Evolutionary conservation across 2,329 filamentous ascomycete species (phyloP).

Genomic region (Alternaria sp.): DNA sequence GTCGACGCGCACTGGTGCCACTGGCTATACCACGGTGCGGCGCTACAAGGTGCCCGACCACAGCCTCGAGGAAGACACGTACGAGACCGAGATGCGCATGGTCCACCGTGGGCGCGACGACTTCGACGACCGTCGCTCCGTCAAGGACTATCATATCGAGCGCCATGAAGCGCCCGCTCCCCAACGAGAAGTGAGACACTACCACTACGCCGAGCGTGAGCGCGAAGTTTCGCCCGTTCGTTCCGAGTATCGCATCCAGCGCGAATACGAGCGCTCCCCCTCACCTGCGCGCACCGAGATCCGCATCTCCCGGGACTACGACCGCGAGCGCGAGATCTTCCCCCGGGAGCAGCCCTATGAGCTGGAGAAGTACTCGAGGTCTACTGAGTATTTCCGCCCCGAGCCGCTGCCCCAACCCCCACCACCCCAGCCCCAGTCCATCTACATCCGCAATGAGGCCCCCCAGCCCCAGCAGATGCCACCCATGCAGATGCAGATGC

Average conservation of each 20-base stretch:
- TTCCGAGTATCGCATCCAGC: conserved; percentile 60
- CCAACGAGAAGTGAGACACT: conserved; percentile 45
- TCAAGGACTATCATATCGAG: conserved; percentile 50
- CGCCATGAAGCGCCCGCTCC: conserved; percentile 35
- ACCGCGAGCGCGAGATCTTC: conserved; percentile 39
- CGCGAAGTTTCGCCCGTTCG: conserved; percentile 49
- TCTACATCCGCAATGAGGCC: conserved; percentile 59
- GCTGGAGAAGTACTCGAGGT: conserved; percentile 59
- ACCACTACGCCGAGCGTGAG: conserved; percentile 46
- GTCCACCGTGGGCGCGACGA: conserved; percentile 49
- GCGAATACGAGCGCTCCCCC: conserved; percentile 54
- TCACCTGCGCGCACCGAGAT: conserved; percentile 52
- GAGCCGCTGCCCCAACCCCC: conserved; percentile 40
- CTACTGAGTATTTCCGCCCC: conserved; percentile 59
- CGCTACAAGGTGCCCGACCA: conserved; percentile 63
- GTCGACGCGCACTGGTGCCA: conserved; percentile 40
- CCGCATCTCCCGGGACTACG: conserved; percentile 40
- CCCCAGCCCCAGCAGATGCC: conserved; percentile 47
- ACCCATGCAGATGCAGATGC: conserved; percentile 45
- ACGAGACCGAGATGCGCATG: conserved; percentile 58
- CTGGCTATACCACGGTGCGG: conserved; percentile 62
- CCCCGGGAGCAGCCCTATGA: conserved; percentile 45
- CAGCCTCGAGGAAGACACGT: conserved; percentile 50
- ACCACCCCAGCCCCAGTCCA: conserved; percentile 43
- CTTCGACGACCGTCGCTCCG: conserved; percentile 39